phyloP scores from a whole-genome alignment of 306 rosid species.

The Begonia peltatifolia region DNA sequence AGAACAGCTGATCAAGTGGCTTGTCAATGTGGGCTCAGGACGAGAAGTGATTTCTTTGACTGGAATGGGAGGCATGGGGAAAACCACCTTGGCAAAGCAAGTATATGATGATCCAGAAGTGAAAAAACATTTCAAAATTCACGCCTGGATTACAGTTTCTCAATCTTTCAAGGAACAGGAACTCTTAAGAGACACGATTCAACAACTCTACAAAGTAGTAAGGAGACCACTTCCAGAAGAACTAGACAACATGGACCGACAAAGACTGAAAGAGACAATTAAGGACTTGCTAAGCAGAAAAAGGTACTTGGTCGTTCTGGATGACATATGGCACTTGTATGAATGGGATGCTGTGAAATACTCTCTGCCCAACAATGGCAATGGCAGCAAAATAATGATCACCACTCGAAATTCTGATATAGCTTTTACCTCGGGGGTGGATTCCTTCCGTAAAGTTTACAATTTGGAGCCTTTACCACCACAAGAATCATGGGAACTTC shows the following conservation, averaged over 20 bases:
- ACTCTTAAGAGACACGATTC: constrained; percentile 27
- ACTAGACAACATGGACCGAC: constrained; percentile 22
- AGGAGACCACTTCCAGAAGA: constrained; percentile 31
- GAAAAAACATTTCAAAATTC: constrained; percentile 26
- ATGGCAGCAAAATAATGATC: constrained; percentile 33
- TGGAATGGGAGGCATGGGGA: constrained; percentile 54
- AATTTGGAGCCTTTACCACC: constrained; percentile 26
- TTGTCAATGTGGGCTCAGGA: constrained; percentile 20
- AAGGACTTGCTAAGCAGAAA: constrained; percentile 23
- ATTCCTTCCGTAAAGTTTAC: constrained; percentile 17
- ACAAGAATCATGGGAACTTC: constrained; percentile 31
- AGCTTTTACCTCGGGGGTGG: constrained; percentile 22
- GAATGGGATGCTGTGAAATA: constrained; percentile 35
- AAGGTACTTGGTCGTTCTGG: constrained; percentile 38
- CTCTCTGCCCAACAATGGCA: constrained; percentile 24
- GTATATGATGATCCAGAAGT: constrained; percentile 34
- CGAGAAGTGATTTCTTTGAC: constrained; percentile 25
- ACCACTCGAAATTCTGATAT: constrained; percentile 33
- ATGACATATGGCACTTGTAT: constrained; percentile 28
- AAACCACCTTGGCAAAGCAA: constrained; percentile 41
- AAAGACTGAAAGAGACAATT: constrained; percentile 16
- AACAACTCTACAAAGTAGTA: constrained; percentile 25
- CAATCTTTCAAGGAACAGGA: constrained; percentile 17
- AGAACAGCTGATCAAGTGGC: constrained; percentile 7
- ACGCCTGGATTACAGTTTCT: constrained; percentile 36